Conservation (phyloP, 1,139 yeast genomes). For the Entelexis paramagnoliae region DNA sequence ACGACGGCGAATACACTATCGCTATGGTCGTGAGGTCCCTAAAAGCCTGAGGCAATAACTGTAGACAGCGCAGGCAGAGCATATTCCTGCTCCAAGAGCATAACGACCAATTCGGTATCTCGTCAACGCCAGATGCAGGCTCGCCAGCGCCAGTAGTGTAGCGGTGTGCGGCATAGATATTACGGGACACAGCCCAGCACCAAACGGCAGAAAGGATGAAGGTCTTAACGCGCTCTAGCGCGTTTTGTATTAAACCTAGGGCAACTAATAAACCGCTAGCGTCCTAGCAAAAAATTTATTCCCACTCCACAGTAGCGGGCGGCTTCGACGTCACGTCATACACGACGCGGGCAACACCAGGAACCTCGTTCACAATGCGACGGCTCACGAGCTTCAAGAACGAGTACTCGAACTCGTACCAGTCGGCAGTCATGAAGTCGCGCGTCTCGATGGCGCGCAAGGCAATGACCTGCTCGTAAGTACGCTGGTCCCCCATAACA, state of each 20-base stretch:
- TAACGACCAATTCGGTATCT: too few relatives aligned
- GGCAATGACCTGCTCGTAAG: constrained; percentile 98
- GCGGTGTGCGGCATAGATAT: too few relatives aligned
- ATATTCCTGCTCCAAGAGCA: too few relatives aligned
- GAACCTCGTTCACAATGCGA: constrained; percentile 95
- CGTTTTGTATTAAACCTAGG: neutral
- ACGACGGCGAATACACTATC: constrained; percentile 47
- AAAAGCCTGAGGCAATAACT: neutral
- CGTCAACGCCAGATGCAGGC: too few relatives aligned
- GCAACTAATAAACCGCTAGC: neutral
- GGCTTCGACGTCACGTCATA: constrained; percentile 98
- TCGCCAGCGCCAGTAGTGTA: too few relatives aligned
- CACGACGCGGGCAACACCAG: constrained; percentile 97
- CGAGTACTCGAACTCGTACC: constrained; percentile 88
- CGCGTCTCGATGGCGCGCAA: constrained; percentile 94
- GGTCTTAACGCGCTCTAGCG: constrained; percentile 19
- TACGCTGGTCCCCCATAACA: constrained; percentile 99
- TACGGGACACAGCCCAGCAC: too few relatives aligned
- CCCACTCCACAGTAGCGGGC: constrained; percentile 99
- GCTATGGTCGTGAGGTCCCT: constrained; percentile 28
- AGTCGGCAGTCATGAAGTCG: constrained; percentile 99
- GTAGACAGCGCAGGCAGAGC: too few relatives aligned
- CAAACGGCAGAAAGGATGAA: too few relatives aligned
- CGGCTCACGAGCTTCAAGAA: constrained; percentile 90
- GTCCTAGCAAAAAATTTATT: constrained; percentile 37